Conservation (phyloP, 2,329 filamentous ascomycete genomes). For the Dothistroma septosporum region DNA sequence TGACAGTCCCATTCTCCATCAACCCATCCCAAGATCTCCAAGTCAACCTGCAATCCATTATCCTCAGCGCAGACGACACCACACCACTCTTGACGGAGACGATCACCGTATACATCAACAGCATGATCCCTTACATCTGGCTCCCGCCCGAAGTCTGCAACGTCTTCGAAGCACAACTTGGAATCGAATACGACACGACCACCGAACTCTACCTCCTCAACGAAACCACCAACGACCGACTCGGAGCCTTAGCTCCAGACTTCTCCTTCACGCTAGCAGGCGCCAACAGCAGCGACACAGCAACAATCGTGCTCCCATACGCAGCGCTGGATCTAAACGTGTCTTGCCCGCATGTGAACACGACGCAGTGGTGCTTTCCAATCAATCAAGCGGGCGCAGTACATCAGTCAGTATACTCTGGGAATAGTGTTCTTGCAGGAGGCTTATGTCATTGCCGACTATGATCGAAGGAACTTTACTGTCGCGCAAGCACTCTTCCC, state of each 20-base stretch:
- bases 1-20: conserved; percentile 26
- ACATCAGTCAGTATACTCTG: conserved; percentile 25
- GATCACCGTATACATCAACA: conserved; percentile 37
- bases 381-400: conserved; percentile 21
- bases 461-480: conserved; percentile 10
- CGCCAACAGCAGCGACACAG: conserved; percentile 5
- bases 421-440: conserved; percentile 30
- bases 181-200: conserved; percentile 37
- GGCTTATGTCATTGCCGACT: conserved; percentile 21
- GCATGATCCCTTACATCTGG: conserved; percentile 41
- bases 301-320: conserved; percentile 28
- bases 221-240: conserved; percentile 35
- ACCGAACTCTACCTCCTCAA: conserved; percentile 41
- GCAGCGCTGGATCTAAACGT: conserved; percentile 29
- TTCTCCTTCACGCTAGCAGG: conserved; percentile 34
- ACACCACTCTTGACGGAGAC: conserved; percentile 16
- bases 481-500: conserved; percentile 7
- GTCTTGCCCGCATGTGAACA: conserved; percentile 9
- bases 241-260: conserved; percentile 34
- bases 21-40: conserved; percentile 27
- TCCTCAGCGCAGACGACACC: conserved; percentile 25
- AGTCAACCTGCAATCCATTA: conserved; percentile 24
- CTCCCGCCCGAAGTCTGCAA: conserved; percentile 38
- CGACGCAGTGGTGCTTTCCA: conserved; percentile 22
- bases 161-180: conserved; percentile 39